Base-by-base conservation (phyloP, 2,329 filamentous ascomycete species). In the Aspergillaceae sp. region DNA sequence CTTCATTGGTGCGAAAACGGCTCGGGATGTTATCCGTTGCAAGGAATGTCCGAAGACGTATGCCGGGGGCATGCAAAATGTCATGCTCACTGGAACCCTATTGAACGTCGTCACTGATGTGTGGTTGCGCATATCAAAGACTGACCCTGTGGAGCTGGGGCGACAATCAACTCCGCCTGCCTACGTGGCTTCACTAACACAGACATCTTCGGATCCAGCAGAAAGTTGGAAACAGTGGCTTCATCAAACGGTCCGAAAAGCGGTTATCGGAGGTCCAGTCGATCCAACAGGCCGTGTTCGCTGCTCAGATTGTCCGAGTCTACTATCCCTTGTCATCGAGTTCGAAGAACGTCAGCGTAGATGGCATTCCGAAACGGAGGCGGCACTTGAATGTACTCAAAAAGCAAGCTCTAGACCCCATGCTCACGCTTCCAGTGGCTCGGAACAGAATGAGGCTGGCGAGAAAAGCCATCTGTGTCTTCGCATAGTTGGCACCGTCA, bases 31-130 rank as follows among this genome's bases (percentile, higher is more conserved):
- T 9, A 64, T 73, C 28, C 67, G 67, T 50, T 74, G 71, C 49
- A 53, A 59, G 38, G 52, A 61, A 11, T 74, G 71, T 47, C 70
- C 70, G 1, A 61, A 62, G 34, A 60, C 56, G 32, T 71, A 71
- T 46, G 62, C 66, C 32, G 66, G 68, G 1, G 63, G 64, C 5
- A 54, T 69, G 27, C 70, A 73, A 48, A 74, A 74, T 44, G 62
- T 73, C 40, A 72, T 72, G 67, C 62, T 73, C 42, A 62, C 65
- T n/a, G 66, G 65, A 8, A 71, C 70, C 7, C 56, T 73, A 8
- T 54, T 74, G 40, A 72, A 62, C n/a, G 64, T 71, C 19, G 52
- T 71, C 11, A 68, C 66, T 26, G 70, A 73, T 46, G 56, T 63
- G 27, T 74, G 71, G 71, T 56, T 70, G 7, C 62, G 65, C 2